Evolutionary conservation across 164 flowering plant species (phyloP).

Genomic region (Nymphaea thermarum): DNA sequence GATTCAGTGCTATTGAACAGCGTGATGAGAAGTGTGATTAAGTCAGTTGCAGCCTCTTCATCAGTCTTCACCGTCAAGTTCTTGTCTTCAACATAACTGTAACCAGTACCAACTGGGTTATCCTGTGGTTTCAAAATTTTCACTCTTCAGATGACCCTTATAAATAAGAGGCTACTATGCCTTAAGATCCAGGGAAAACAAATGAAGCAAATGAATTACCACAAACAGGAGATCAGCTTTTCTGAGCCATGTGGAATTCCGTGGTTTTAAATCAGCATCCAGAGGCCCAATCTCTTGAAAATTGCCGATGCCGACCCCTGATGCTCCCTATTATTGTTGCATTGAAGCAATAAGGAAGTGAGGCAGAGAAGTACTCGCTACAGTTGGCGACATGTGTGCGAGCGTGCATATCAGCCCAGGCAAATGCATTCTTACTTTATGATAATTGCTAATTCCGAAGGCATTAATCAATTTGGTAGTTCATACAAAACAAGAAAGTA

Average conservation of each 20-base stretch:
- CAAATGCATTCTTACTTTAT: too few relatives aligned
- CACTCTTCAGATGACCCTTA: neutral
- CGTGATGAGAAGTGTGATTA: slow-evolving; percentile 43
- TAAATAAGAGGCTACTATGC: neutral
- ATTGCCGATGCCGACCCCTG: slow-evolving; percentile 55
- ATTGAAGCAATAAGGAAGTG: neutral
- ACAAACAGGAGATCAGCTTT: slow-evolving; percentile 59
- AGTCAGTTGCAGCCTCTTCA: slow-evolving; percentile 70
- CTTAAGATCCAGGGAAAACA: too few relatives aligned
- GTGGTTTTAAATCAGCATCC: slow-evolving; percentile 29
- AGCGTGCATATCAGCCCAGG: too few relatives aligned
- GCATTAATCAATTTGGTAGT: too few relatives aligned
- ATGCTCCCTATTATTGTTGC: slow-evolving; percentile 28
- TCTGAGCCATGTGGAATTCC: slow-evolving; percentile 52
- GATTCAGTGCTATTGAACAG: slow-evolving; percentile 39
- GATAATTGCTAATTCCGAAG: too few relatives aligned
- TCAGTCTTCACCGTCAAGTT: slow-evolving; percentile 53
- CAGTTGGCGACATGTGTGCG: neutral
- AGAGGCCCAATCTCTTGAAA: slow-evolving; percentile 50
- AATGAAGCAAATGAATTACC: slow-evolving; percentile 13
- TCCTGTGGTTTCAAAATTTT: slow-evolving; percentile 30
- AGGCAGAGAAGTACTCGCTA: neutral
- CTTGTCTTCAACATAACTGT: slow-evolving; percentile 66
- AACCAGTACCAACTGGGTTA: slow-evolving; percentile 91
- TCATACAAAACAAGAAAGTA: too few relatives aligned